Conservation (phyloP, 345 rosid genomes). For the Heritiera fomes region DNA sequence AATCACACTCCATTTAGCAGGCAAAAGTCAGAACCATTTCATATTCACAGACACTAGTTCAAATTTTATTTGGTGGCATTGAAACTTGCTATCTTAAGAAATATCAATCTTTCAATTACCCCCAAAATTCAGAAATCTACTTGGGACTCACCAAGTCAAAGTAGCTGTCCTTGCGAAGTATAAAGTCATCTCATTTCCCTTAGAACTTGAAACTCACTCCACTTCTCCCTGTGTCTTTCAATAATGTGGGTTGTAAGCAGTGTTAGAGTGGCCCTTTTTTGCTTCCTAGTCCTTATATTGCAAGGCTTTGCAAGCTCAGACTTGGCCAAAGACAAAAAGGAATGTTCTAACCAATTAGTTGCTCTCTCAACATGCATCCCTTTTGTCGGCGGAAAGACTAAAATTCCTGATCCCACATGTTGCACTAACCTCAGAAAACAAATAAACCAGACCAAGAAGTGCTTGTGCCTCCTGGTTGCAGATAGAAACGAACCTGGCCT, state of each 20-base stretch:
- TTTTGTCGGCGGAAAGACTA: conserved; percentile 34
- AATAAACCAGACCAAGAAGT: conserved; percentile 38
- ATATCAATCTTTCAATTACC: not conserved
- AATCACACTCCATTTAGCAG: not conserved
- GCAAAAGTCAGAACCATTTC: not conserved
- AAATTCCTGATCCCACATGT: conserved; percentile 41
- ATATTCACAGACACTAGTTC: not conserved
- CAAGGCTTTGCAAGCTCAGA: conserved; percentile 21
- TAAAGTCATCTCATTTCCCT: not conserved
- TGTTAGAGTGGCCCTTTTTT: not conserved
- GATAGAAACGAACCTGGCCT: conserved; percentile 42
- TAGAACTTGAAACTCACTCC: not conserved
- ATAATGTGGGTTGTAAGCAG: not conserved
- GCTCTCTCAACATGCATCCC: conserved; percentile 44
- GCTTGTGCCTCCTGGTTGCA: conserved; percentile 39
- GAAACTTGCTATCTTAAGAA: not conserved
- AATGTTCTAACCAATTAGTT: conserved; percentile 38
- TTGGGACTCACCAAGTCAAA: not conserved
- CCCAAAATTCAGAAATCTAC: not conserved
- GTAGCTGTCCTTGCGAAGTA: not conserved
- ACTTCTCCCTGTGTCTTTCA: not conserved
- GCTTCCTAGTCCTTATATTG: not conserved
- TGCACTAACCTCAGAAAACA: conserved; percentile 32
- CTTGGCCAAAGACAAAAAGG: conserved; percentile 34
- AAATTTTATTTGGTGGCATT: not conserved